phyloP scores from a whole-genome alignment of 2,329 filamentous ascomycete species.

The Fusarium metavorans region DNA sequence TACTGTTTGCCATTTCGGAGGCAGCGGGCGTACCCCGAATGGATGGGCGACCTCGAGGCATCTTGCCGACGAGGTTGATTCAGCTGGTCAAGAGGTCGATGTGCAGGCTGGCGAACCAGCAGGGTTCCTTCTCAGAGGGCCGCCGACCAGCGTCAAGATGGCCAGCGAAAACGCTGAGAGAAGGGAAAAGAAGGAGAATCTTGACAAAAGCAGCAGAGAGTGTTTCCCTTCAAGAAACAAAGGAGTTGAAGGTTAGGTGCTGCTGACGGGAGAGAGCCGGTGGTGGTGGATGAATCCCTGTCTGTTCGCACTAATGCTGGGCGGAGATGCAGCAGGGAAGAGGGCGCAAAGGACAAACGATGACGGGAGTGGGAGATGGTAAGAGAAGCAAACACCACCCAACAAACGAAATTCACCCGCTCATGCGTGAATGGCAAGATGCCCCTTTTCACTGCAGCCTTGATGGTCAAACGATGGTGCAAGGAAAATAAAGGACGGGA shows the following conservation, averaged over 20 bases:
- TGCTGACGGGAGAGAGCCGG: not conserved
- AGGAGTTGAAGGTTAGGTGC: slow-evolving; percentile 1
- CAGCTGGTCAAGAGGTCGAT: not conserved
- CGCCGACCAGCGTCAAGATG: not conserved
- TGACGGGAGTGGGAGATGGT: slow-evolving; percentile 14
- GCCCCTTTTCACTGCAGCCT: not conserved
- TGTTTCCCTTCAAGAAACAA: not conserved
- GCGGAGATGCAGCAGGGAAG: slow-evolving; percentile 23
- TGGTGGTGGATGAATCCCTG: slow-evolving; percentile 24
- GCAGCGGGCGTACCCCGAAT: slow-evolving; percentile 30
- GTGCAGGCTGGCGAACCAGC: not conserved
- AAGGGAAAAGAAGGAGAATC: not conserved
- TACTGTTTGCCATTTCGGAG: slow-evolving; percentile 33
- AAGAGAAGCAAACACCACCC: slow-evolving; percentile 11
- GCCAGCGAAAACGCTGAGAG: not conserved
- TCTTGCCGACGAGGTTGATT: slow-evolving; percentile 18
- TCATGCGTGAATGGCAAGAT: not conserved
- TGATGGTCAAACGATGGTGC: slow-evolving; percentile 13
- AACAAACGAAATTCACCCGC: not conserved
- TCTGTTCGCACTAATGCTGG: slow-evolving; percentile 30
- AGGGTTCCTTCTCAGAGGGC: not conserved
- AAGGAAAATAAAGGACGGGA: slow-evolving; percentile 12
- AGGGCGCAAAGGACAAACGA: slow-evolving; percentile 16
- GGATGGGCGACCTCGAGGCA: slow-evolving; percentile 49
- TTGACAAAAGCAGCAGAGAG: not conserved